Conservation (phyloP, 148 eudicot species). For the Vaccinium macrocarpon region DNA sequence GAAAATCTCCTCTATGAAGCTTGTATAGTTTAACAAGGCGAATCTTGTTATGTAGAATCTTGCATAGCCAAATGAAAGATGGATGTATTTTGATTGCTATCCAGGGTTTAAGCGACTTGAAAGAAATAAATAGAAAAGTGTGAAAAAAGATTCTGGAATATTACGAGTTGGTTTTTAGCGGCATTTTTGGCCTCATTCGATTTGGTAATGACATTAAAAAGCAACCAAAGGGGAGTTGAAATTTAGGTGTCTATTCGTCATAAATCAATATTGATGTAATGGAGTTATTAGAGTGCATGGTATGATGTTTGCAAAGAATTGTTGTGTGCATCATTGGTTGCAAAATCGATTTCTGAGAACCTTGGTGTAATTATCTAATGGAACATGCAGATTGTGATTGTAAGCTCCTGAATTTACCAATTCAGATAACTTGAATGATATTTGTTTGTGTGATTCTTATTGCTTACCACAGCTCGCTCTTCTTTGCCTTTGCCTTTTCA, state of each 20-base stretch:
- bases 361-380: neutral
- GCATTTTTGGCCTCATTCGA: neutral
- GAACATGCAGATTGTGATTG: neutral
- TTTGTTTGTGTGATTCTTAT: neutral
- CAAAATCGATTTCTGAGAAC: neutral
- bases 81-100: neutral
- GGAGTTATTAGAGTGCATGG: constrained; percentile 10
- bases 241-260: neutral
- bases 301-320: neutral
- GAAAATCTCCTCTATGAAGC: neutral
- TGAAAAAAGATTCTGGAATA: neutral
- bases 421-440: neutral
- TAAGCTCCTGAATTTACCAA: neutral
- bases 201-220: neutral
- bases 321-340: neutral
- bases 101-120: neutral
- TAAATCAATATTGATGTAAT: neutral
- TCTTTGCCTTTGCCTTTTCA: neutral
- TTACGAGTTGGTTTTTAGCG: neutral
- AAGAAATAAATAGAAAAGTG: neutral
- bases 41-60: neutral
- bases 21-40: neutral
- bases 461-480: neutral
- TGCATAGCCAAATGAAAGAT: neutral
- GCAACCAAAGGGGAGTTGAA: constrained; percentile 6